These are phyloP conservation scores for Gastrodia elata DNA, from an alignment of 106 monocot genomes.

Conservation along the genomic window DNA sequence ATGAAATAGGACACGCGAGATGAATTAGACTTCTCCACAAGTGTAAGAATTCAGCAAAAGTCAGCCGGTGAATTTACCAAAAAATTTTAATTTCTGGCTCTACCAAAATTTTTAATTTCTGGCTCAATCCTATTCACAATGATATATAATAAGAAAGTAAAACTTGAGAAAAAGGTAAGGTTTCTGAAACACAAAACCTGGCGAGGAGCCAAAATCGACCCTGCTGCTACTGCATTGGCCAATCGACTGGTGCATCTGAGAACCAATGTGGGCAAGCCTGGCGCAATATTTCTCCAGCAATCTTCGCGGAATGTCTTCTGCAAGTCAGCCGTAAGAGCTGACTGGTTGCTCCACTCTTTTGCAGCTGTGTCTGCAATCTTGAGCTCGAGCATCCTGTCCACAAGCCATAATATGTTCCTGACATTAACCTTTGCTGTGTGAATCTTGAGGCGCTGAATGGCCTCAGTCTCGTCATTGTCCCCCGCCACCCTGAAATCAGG, in stretches of 20 bases:
- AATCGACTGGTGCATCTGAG: slow-evolving; percentile 56
- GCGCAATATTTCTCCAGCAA: slow-evolving; percentile 72
- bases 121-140: not conserved
- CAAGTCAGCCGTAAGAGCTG: slow-evolving; percentile 47
- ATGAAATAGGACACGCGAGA: not conserved
- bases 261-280: slow-evolving; percentile 59
- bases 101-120: too few species aligned
- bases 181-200: slow-evolving; percentile 32
- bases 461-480: slow-evolving; percentile 84
- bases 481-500: slow-evolving; percentile 68
- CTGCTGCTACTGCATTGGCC: slow-evolving; percentile 55
- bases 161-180: too few species aligned
- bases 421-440: slow-evolving; percentile 56
- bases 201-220: slow-evolving; percentile 49
- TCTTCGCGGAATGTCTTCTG: slow-evolving; percentile 81
- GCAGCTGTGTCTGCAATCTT: slow-evolving; percentile 63
- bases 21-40: not conserved
- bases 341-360: slow-evolving; percentile 77
- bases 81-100: too few species aligned
- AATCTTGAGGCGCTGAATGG: slow-evolving; percentile 45
- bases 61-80: not conserved
- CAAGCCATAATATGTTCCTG: slow-evolving; percentile 68
- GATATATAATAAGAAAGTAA: not conserved
- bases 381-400: slow-evolving; percentile 88
- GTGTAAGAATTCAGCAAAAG: not conserved